Percentiles rank a stretch among this genome's conserved stretches.
Conservation (phyloP, 176 grass and related monocot species). For the Aechmea fasciata region DNA sequence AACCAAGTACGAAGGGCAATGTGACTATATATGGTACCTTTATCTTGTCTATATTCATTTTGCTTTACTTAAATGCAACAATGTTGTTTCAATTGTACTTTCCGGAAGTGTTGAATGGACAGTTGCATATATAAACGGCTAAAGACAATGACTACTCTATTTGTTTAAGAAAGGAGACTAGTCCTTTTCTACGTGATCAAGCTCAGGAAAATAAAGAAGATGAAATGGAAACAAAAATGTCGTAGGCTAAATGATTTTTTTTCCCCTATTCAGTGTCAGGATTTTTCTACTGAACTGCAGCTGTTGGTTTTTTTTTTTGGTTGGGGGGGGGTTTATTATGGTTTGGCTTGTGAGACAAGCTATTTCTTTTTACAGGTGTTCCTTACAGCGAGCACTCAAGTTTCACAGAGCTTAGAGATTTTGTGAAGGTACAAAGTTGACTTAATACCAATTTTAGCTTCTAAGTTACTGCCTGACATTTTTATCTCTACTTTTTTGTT, state of each 20-base stretch:
- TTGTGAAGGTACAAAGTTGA: conserved; percentile 52
- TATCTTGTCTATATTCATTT: not conserved
- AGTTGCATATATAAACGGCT: not conserved
- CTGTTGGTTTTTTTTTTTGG: not conserved
- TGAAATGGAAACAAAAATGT: not conserved
- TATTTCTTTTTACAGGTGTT: conserved; percentile 6
- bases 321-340: not conserved
- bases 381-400: conserved; percentile 82
- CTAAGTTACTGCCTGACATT: not conserved
- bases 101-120: not conserved
- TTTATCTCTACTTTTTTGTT: not conserved
- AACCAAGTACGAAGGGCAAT: conserved; percentile 51
- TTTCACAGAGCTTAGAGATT: conserved; percentile 56
- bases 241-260: not conserved
- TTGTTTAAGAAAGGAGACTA: not conserved
- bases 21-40: conserved; percentile 56
- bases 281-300: not conserved
- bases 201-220: not conserved
- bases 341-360: not conserved
- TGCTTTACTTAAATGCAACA: not conserved
- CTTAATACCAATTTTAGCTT: not conserved
- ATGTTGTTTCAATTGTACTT: not conserved
- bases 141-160: not conserved
- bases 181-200: not conserved
- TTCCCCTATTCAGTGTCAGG: too few relatives aligned